Evolutionary conservation across 495 filamentous ascomycete species (phyloP).

Genomic region (Niebla homalea): DNA sequence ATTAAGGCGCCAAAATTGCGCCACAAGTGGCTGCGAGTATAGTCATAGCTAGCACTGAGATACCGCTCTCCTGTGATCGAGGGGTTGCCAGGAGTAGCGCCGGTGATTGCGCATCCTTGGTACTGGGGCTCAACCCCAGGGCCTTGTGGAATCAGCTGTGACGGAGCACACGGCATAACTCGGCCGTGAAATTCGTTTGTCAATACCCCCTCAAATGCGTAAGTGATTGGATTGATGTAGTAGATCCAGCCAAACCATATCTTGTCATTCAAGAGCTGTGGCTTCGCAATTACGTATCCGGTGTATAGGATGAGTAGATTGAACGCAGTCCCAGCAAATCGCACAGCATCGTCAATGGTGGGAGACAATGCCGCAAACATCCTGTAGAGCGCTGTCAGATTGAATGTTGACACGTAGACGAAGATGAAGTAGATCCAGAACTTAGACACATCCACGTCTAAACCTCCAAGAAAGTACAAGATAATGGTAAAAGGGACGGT

Average conservation of each 20-base stretch:
- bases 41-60: constrained; percentile 40
- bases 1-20: constrained; percentile 68
- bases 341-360: constrained; percentile 58
- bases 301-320: constrained; percentile 62
- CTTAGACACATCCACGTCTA: constrained; percentile 52
- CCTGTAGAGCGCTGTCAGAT: constrained; percentile 55
- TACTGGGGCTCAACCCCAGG: constrained; percentile 34
- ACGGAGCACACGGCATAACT: constrained; percentile 44
- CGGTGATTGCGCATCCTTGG: constrained; percentile 50
- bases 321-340: constrained; percentile 54
- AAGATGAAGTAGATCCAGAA: constrained; percentile 65
- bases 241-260: constrained; percentile 72
- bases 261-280: constrained; percentile 47
- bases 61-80: constrained; percentile 48
- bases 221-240: constrained; percentile 60
- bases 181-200: constrained; percentile 51
- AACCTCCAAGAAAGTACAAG: constrained; percentile 54
- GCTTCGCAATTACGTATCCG: constrained; percentile 61
- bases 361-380: constrained; percentile 66
- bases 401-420: constrained; percentile 54
- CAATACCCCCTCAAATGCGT: constrained; percentile 56
- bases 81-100: constrained; percentile 31
- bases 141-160: constrained; percentile 43
- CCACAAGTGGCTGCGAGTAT: constrained; percentile 56
- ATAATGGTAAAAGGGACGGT: constrained; percentile 50